Conservation (phyloP, 169 alveolate genomes). For the Babesia sp. region DNA sequence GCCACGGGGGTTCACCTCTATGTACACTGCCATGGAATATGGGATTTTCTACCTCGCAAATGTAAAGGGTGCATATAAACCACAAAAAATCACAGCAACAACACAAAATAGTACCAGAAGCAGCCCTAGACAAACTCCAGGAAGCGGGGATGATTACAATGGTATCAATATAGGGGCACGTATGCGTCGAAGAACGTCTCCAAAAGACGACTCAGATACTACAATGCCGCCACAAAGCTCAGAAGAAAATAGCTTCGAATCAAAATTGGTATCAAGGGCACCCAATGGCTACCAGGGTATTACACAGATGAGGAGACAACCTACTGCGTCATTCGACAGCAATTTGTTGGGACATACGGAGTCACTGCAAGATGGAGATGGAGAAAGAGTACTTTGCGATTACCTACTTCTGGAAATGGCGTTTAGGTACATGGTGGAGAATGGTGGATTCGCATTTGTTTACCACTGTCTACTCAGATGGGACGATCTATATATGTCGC, state of each 20-base stretch:
- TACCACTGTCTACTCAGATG: slow-evolving; percentile 55
- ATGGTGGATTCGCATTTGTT: slow-evolving; percentile 49
- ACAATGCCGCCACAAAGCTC: not conserved
- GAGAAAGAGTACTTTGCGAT: slow-evolving; percentile 10
- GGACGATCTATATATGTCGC: slow-evolving; percentile 58
- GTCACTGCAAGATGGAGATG: not conserved
- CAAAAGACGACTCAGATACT: not conserved
- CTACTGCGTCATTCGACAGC: not conserved
- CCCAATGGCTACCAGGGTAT: not conserved
- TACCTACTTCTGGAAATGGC: slow-evolving; percentile 33
- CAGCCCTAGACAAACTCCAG: not conserved
- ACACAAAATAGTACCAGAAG: not conserved
- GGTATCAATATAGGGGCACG: not conserved
- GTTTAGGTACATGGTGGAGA: slow-evolving; percentile 48
- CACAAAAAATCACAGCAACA: not conserved
- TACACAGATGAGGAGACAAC: not conserved
- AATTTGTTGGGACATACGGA: not conserved
- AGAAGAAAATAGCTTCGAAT: not conserved
- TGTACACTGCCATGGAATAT: slow-evolving; percentile 53
- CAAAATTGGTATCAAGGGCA: not conserved
- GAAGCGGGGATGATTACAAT: not conserved
- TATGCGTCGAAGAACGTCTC: not conserved
- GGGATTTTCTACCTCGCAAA: slow-evolving; percentile 58
- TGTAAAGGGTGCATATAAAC: slow-evolving; percentile 21
- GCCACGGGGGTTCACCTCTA: slow-evolving; percentile 67